Evolutionary conservation across 2,329 filamentous ascomycete genomes (phyloP), one percentile per base, ranked within the genome.

Genomic region (Neofusicoccum ribis): DNA sequence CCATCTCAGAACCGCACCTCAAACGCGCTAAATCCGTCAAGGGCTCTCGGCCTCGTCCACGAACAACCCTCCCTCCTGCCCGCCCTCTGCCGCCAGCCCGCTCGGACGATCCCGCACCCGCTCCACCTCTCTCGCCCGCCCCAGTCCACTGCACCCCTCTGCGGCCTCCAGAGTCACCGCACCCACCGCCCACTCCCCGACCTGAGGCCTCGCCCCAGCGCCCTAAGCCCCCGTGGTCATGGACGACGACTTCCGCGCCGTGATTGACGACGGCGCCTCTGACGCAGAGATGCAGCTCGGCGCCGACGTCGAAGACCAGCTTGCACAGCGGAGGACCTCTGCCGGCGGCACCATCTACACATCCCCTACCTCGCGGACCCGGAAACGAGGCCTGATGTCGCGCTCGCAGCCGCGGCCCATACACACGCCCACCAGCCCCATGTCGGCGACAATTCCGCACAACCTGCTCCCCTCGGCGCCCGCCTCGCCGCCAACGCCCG

Each of bases 401-500:
- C 76, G 78, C 54, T 76, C 77, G 61, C 77, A 79, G 60, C 78
- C 80, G 34, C 76, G 78, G 51, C 77, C 78, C 52, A 81, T 85
- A 60, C 80, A 82, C 65, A 82, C 84, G 20, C 81, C 82, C 65
- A 82, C 80, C 44, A 84, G 83, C 68, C 79, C 84, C 37, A 73
- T 80, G 67, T 70, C 73, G 23, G 74, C 84, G 43, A 80, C 78
- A 20, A 83, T 88, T 67, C 84, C 86, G 39, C 82, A 85, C 68
- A 88, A 83, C 70, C 83, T 88, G n/a, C 81, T 88, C 8, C 86
- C 86, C 17, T 89, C 87, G 5, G 86, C 87, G 63, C 87, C 87
- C 20, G 85, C 87, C 12, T 89, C 87, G 56, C 87, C 87, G 69
- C 87, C 87, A 15, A 89, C 87, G n/a, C 87, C 87, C 11, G 87